A percentile compares a stretch with the other conserved stretches of the same genome.
Conservation (phyloP, 805 yeast genomes). For the Lipomyces anomalus region DNA sequence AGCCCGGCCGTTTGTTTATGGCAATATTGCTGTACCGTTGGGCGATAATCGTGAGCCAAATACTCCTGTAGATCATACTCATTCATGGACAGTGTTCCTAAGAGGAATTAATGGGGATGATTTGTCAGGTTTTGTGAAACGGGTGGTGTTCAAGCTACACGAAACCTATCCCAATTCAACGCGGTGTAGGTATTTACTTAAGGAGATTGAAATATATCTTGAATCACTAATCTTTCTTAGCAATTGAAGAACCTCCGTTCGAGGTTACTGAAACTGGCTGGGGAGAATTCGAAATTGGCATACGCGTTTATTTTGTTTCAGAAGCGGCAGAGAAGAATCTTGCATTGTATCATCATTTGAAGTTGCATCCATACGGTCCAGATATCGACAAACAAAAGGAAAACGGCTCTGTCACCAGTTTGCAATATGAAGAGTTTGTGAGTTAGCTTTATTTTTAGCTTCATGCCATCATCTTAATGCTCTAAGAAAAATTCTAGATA, state of each 20-base stretch:
- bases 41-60: slow-evolving; percentile 46
- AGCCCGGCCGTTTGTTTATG: slow-evolving; percentile 73
- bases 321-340: slow-evolving; percentile 85
- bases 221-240: slow-evolving; percentile 9
- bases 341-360: slow-evolving; percentile 79
- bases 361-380: slow-evolving; percentile 75
- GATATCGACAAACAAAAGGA: slow-evolving; percentile 32
- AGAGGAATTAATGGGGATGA: slow-evolving; percentile 78
- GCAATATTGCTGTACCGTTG: slow-evolving; percentile 71
- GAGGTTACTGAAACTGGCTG: slow-evolving; percentile 97
- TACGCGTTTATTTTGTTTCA: slow-evolving; percentile 78
- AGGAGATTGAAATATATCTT: too few species aligned
- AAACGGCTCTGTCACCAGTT: slow-evolving; percentile 45
- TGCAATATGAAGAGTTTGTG: slow-evolving; percentile 81
- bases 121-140: slow-evolving; percentile 70
- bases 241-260: slow-evolving; percentile 85
- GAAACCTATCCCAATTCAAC: slow-evolving; percentile 87
- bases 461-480: too few species aligned
- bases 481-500: neutral
- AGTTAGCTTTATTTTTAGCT: neutral
- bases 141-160: slow-evolving; percentile 90
- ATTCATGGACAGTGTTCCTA: slow-evolving; percentile 90
- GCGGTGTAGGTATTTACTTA: slow-evolving; percentile 39
- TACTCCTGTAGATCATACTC: slow-evolving; percentile 88
- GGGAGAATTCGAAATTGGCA: slow-evolving; percentile 96